A percentile compares a stretch with the other conserved stretches of the same genome.
These are phyloP conservation scores for Melampsora larici-populina DNA, from an alignment of 1,284 basidiomycete genomes.

Conservation along the genomic window DNA sequence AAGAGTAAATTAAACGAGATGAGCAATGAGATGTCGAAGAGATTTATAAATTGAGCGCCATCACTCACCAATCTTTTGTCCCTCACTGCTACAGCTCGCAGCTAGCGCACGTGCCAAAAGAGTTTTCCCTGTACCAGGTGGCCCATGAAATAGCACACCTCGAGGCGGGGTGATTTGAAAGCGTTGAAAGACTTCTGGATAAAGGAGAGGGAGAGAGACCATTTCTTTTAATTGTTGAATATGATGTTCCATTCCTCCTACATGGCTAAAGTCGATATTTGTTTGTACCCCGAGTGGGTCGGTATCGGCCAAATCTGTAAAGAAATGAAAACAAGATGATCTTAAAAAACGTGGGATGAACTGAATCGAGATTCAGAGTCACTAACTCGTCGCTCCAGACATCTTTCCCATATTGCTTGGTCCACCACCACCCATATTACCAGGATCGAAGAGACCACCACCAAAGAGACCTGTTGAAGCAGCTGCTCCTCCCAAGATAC, in stretches of 20 bases:
- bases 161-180: constrained; percentile 93
- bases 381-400: constrained; percentile 64
- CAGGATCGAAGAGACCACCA: constrained; percentile 30
- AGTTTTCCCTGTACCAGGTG: constrained; percentile 91
- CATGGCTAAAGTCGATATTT: constrained; percentile 91
- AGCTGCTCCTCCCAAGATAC: constrained; percentile 36
- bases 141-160: constrained; percentile 95
- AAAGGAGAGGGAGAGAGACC: constrained; percentile 90
- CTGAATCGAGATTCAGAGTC: neutral
- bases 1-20: constrained; percentile 11
- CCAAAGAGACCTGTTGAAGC: constrained; percentile 30
- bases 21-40: constrained; percentile 24
- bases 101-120: constrained; percentile 89
- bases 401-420: constrained; percentile 72
- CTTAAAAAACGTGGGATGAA: constrained; percentile 10
- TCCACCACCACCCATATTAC: constrained; percentile 51
- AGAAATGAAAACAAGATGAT: constrained; percentile 50
- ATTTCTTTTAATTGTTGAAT: constrained; percentile 98
- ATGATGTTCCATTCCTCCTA: constrained; percentile 94
- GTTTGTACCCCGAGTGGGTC: constrained; percentile 92
- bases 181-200: constrained; percentile 94
- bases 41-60: constrained; percentile 52
- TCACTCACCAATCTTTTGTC: constrained; percentile 77
- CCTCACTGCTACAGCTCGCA: constrained; percentile 83
- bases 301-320: constrained; percentile 78